phyloP scores from a whole-genome alignment of 768 basidiomycete species.

The Paxillus ammoniavirescens region DNA sequence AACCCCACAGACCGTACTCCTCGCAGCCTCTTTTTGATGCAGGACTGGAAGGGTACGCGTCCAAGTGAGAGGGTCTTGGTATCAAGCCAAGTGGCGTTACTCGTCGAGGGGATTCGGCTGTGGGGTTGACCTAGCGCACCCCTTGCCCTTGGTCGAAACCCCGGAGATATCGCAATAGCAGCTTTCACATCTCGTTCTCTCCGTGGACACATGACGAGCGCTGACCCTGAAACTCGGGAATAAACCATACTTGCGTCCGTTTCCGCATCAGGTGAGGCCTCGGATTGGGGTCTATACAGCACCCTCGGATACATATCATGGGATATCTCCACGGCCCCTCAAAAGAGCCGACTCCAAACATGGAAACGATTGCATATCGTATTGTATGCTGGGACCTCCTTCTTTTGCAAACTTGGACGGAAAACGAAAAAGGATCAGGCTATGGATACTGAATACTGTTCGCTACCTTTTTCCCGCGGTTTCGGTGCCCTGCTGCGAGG shows the following conservation, averaged over 20 bases:
- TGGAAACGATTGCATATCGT: too few species aligned
- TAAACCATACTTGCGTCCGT: conserved; percentile 9
- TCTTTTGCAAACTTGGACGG: too few species aligned
- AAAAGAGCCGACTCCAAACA: too few species aligned
- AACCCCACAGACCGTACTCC: conserved; percentile 55
- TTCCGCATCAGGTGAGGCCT: conserved; percentile 23
- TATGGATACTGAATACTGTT: conserved; percentile 37
- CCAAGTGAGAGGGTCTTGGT: conserved; percentile 46
- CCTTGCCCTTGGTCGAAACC: conserved; percentile 55
- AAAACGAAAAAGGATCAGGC: conserved; percentile 9
- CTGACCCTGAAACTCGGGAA: conserved; percentile 7
- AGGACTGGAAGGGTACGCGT: conserved; percentile 55
- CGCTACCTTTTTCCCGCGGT: conserved; percentile 53
- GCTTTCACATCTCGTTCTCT: conserved; percentile 16
- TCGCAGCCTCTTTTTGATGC: conserved; percentile 69
- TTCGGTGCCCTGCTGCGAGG: conserved; percentile 37
- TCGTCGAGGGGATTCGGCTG: conserved; percentile 67
- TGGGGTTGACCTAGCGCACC: conserved; percentile 31
- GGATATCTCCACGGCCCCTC: too few species aligned
- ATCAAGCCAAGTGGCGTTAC: conserved; percentile 56
- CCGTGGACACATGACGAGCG: conserved; percentile 14
- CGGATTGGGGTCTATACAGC: conserved; percentile 20
- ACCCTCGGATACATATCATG: conserved; percentile 9
- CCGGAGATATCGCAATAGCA: conserved; percentile 23
- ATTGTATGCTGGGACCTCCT: too few species aligned